Base-by-base conservation (phyloP, 768 basidiomycete genomes). In the Collybia nuda region DNA sequence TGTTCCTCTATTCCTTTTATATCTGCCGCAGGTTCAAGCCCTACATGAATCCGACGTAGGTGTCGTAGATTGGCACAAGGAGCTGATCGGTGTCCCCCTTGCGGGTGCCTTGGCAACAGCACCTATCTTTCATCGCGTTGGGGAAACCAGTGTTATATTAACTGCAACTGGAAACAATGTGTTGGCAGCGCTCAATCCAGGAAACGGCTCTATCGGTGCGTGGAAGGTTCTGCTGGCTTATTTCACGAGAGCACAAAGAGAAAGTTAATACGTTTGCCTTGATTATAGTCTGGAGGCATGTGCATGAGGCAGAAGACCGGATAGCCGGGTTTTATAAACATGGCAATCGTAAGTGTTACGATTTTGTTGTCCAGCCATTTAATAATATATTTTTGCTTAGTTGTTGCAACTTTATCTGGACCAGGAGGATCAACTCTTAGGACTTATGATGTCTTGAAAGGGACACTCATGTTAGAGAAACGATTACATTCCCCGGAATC, bases 61-160 rank as follows among this genome's bases (percentile, higher is more conserved):
- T 39, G 70, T 88, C 39, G 78, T 94, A 40, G 93, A 96, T 73
- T 98, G 94, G 94, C 80, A 97, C 67, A 88, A 83, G 57, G 67
- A 76, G 12, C 78, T 88, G 23, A 71, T 92, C 48, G 94, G 94
- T 14, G 78, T 87, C 3, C 90, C 92, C 0, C 72, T 85, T 3
- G 66, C 76, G 28, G 69, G 74, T 7, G 74, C 81, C 2, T 62
- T 58, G 0, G 60, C 74, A 15, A 80, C 79, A 1, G 72, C 85
- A 5, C 92, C 93, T 0, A 64, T 74, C 7, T 84, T 93, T 56
- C 79, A 81, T 55, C 58, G 67, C 29, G 62, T 72, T 8, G 63
- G 60, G 23, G 62, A 38, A 29, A 62, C 72, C 51, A 81, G 74
- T 53, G 54, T 85, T n/a, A 62, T 93, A 17, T 61, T 91, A 35